phyloP scores from a whole-genome alignment of 2,329 filamentous ascomycete species.

The Aspergillus pseudoglaucus region DNA sequence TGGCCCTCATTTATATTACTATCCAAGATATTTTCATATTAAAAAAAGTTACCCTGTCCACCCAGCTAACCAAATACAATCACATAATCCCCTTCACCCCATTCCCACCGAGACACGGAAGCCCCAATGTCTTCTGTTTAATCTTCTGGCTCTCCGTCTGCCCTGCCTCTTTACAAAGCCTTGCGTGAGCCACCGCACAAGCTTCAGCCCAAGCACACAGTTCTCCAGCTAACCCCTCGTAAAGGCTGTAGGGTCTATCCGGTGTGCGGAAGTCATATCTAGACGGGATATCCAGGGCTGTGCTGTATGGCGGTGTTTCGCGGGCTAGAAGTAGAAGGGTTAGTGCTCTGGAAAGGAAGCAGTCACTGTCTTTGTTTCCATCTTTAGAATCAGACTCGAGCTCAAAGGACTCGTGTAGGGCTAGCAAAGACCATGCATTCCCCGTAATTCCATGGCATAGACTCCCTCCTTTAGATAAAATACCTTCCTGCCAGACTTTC shows the following conservation, averaged over 20 bases:
- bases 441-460: constrained; percentile 38
- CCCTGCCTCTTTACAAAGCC: constrained; percentile 27
- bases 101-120: constrained; percentile 15
- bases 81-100: constrained; percentile 23
- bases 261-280: constrained; percentile 31
- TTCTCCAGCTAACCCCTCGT: constrained; percentile 35
- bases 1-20: neutral
- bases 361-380: constrained; percentile 22
- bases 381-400: constrained; percentile 19
- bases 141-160: constrained; percentile 8
- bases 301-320: constrained; percentile 32
- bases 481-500: constrained; percentile 35
- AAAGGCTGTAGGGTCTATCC: constrained; percentile 35
- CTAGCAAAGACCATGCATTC: constrained; percentile 35
- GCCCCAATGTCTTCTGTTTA: constrained; percentile 9
- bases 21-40: neutral
- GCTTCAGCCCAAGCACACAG: constrained; percentile 38
- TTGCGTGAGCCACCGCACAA: constrained; percentile 27
- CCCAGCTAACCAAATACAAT: constrained; percentile 7
- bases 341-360: constrained; percentile 33
- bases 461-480: constrained; percentile 36
- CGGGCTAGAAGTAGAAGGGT: constrained; percentile 33
- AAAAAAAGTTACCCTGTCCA: neutral
- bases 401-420: constrained; percentile 30
- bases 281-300: constrained; percentile 5